Evolutionary conservation across 2,329 filamentous ascomycete genomes (phyloP), one percentile per base, ranked within the genome.

Genomic region (Rhinocladiella similis): DNA sequence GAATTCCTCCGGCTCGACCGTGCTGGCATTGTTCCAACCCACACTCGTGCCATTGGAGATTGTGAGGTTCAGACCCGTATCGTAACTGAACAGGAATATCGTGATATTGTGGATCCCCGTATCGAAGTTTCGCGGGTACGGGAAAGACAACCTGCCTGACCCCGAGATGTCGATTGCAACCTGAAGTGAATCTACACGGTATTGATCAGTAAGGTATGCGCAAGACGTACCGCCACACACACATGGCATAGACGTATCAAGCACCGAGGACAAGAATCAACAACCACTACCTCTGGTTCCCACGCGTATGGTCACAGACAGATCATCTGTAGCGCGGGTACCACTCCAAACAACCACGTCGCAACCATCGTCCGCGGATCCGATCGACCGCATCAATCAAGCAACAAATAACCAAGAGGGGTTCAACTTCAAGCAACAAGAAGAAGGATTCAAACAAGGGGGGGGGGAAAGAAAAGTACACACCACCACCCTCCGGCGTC

Each of bases 101-200:
- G 81, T 85, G 66, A 89, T 83, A 68, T 84, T 84, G 71, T 82
- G 77, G 61, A 88, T 83, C 56, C 77, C 74, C 50, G 81, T 85
- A 6, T 80, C 72, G 22, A 79, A 80, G n/a, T 74, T 66, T 3
- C 77, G 74, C 13, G 64, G 63, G 59, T 83, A 79, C 0, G 83
- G 80, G 27, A 86, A 75, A n/a, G 80, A 77, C 18, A 89, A 75
- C 59, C 81, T 79, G 64, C 86, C 86, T 65, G 88, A 79, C 38
- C 83, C 83, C 3, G 84, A 84, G 20, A 89, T 80, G 63, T 89
- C 86, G 54, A 89, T 76, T 5, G 86, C 83, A 48, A 89, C 76
- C 59, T 89, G 84, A 1, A 89, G 78, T 18, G 68, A 70, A 47
- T 79, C 76, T 71, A 42, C 41, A 19, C 16, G 5, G 53, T 56